phyloP scores from a whole-genome alignment of 192 early-diverging fungal genomes.

The Geranomyces variabilis region DNA sequence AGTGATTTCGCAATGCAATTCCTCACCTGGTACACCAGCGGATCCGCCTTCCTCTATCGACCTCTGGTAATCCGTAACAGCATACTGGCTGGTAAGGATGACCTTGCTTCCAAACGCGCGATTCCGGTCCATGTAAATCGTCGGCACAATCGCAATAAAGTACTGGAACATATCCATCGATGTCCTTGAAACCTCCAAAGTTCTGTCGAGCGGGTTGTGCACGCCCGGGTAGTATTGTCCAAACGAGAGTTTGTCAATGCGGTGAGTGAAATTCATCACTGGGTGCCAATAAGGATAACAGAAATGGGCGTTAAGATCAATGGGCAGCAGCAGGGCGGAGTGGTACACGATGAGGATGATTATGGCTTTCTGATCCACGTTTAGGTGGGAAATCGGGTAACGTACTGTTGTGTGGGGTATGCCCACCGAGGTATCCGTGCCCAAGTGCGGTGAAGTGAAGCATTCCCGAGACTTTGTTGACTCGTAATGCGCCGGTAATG shows the following conservation, averaged over 20 bases:
- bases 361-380: no score
- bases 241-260: conserved; percentile 90
- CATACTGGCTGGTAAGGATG: conserved; percentile 91
- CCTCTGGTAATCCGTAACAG: conserved; percentile 78
- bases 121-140: conserved; percentile 69
- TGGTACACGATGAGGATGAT: background rate
- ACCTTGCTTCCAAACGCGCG: conserved; percentile 46
- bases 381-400: background rate
- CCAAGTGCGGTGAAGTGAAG: conserved; percentile 89
- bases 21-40: conserved; percentile 50
- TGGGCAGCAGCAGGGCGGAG: background rate
- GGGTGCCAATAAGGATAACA: no score
- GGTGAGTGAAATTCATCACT: conserved; percentile 94
- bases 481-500: conserved; percentile 70
- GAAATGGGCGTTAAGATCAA: background rate
- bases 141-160: conserved; percentile 86
- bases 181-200: conserved; percentile 66
- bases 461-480: conserved; percentile 84
- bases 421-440: conserved; percentile 79
- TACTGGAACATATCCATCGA: conserved; percentile 83
- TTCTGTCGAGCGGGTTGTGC: conserved; percentile 85
- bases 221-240: conserved; percentile 82
- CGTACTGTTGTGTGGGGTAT: conserved; percentile 69
- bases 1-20: background rate
- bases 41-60: conserved; percentile 27